Evolutionary conservation across 352 stramenopile species (phyloP), one percentile per base, ranked within the genome.

Genomic region (Blastocystis sp.): DNA sequence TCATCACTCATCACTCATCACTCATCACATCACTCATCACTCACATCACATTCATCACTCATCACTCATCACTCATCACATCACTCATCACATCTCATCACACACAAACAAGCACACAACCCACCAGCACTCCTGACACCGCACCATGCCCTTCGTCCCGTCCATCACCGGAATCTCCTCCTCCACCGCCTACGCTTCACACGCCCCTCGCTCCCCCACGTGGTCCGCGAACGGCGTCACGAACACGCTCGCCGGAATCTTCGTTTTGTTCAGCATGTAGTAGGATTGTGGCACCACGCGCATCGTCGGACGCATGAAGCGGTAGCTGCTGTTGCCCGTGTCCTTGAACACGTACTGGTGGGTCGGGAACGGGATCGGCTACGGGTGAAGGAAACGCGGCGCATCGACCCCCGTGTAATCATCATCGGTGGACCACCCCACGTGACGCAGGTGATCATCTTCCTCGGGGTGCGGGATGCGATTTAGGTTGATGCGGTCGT

Each of bases 261-360:
- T 64, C 14, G 67, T 62, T 43, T 88, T 79, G 23, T 76, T 77
- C 21, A 77, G 52, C 64, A 79, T 79, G 38, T 76, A 76, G 45
- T 88, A 79, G 17, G 40, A 76, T 34, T 76, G 64, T 9, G 78
- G 78, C 5, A 88, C 21, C 34, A 79, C 53, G 21, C 64, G 64
- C 61, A 88, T 76, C 2, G 78, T 88, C 40, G 64, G 48, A 52
- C 78, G 78, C 64, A 88, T 88, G 59, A 78, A 88, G 17, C 78
- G 78, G 34, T 23, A 43, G 78, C 60, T 78, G 19, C 40, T 41
- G 28, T 65, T 79, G 9, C 78, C 78, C 34, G 56, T 78, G 52
- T 88, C 78, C 43, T 77, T 40, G 38, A 76, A 88, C 23, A 62
- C 43, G 60, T 88, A 88, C 40, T 88, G 78, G 43, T 43, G 52